Base-by-base conservation (phyloP, 257 asterid genomes). In the Ophiorrhiza pumila region DNA sequence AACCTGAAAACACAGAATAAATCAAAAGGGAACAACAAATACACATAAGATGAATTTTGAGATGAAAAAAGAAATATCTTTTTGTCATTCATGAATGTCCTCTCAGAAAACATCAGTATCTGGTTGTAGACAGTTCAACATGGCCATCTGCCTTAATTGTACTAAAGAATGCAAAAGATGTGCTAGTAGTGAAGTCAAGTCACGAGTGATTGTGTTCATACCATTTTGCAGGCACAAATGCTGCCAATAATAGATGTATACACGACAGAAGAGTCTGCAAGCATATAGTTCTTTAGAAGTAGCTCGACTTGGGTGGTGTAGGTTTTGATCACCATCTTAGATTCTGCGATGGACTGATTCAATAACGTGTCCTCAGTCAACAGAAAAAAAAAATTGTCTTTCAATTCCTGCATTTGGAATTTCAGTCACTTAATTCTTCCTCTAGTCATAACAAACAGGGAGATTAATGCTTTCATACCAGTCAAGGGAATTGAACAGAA, bases 161-260 rank as follows among this genome's bases (percentile, higher is more conserved):
- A 52, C 27, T 25, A 37, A 27, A 56, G 41, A 47, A 69, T 42
- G 52, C 57, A 39, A 67, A 37, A 29, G 9, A 61, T 7, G 23
- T 43, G 42, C 20, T 46, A 18, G 5, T 0, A 6, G 5, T 55
- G 34, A 59, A 42, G 5, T 69, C 68, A 57, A 65, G 53, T 29
- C 17, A 65, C 23, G 69, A 79, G 59, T 41, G 17, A 23, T 32
- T 15, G 37, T 27, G 34, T 58, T 22, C 76, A 27, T 87, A 91
- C 97, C 89, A 76, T 74, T 77, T 91, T 91, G 91, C 93, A 89
- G 32, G 88, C 87, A 57, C 86, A 70, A 68, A 88, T 78, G 59
- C 91, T 89, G 35, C 82, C 72, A 84, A 85, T 73, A 71, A 88
- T 74, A 46, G 97, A 87, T 25, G 91, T 72, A 49, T 72, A 88